A percentile compares a stretch with the other conserved stretches of the same genome.
Conservation (phyloP, 139 green algal species). For the Chlorella sp. region DNA sequence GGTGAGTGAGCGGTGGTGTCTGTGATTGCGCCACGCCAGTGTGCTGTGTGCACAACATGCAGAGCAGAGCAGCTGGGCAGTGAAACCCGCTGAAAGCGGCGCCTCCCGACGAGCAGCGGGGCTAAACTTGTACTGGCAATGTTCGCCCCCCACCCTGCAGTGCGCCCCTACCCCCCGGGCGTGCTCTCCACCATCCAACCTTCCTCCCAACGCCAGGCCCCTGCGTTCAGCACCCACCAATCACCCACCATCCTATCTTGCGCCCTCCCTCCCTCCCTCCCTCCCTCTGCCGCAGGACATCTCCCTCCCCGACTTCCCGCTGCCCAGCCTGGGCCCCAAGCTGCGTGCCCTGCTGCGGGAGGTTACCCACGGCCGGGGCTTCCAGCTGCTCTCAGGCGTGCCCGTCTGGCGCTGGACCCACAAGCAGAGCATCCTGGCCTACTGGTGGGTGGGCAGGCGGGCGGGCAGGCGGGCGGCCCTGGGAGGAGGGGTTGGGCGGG, state of each 20-base stretch:
- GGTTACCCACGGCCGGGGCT: constrained; percentile 60
- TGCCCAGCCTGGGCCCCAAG: constrained; percentile 55
- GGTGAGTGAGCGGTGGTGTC: constrained; percentile 9
- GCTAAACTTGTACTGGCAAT: neutral
- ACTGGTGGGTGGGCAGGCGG: neutral
- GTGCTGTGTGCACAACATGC: too few relatives aligned
- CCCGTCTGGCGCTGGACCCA: constrained; percentile 62
- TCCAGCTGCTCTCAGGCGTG: constrained; percentile 64
- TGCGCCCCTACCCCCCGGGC: too few relatives aligned
- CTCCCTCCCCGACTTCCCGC: constrained; percentile 44
- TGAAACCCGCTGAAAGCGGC: too few relatives aligned
- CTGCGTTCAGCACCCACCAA: neutral
- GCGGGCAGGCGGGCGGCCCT: neutral
- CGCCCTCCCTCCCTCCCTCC: constrained; percentile 53
- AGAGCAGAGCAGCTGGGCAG: too few relatives aligned
- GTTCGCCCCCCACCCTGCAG: too few relatives aligned
- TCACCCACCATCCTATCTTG: neutral
- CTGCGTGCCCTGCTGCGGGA: constrained; percentile 53
- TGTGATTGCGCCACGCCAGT: neutral
- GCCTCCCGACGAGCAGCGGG: too few relatives aligned
- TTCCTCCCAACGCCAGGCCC: too few relatives aligned
- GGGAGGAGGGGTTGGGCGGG: neutral
- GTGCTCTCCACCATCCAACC: too few relatives aligned
- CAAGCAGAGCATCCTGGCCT: constrained; percentile 48
- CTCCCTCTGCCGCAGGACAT: constrained; percentile 62